Evolutionary conservation across 2,329 filamentous ascomycete genomes (phyloP), one percentile per base, ranked within the genome.

Genomic region (Microcyclosporella mali): DNA sequence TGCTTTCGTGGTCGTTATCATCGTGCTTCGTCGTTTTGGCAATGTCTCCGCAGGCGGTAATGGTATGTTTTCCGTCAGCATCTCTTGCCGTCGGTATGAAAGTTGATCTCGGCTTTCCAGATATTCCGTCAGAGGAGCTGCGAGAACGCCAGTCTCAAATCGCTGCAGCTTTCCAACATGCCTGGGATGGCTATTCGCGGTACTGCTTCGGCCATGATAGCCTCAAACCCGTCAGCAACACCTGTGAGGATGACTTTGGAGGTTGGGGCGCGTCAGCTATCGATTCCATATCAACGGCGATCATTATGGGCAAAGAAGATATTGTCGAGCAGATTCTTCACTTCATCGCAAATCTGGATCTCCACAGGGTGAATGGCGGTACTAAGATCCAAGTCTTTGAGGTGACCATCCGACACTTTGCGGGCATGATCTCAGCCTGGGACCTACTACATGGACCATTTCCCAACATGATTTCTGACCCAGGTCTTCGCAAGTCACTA

Each of bases 171-270:
- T 65, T 63, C 30, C 48, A 56, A 16, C 58, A 62, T 41, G 57
- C 62, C 14, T 65, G 60, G 61, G 41, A 58, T 42, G 61, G 62
- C 8, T 66, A 64, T 43, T 55, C 53, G 10, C 53, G 46, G 12
- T 51, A 63, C 35, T 62, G 60, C 25, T 61, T 63, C 33, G 56
- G 61, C 3, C 51, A 60, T 34, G 63, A 65, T 40, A 55, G 58
- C 9, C 46, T 63, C 3, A 53, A 53, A 27, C 57, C 50, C 8
- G 56, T 58, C 8, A 54, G 32, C 33, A 58, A 58, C 18, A 51
- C 50, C 4, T 57, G 51, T 31, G 56, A 52, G 9, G 46, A 59
- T 34, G 52, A 57, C 33, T 56, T 54, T 28, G 53, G 50, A 21
- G 52, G 56, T 12, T 54, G 53, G 51, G 59, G 59, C 8, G 56